Evolutionary conservation across 1,284 basidiomycete species (phyloP).

Genomic region (Leccinum cinnamomeum): DNA sequence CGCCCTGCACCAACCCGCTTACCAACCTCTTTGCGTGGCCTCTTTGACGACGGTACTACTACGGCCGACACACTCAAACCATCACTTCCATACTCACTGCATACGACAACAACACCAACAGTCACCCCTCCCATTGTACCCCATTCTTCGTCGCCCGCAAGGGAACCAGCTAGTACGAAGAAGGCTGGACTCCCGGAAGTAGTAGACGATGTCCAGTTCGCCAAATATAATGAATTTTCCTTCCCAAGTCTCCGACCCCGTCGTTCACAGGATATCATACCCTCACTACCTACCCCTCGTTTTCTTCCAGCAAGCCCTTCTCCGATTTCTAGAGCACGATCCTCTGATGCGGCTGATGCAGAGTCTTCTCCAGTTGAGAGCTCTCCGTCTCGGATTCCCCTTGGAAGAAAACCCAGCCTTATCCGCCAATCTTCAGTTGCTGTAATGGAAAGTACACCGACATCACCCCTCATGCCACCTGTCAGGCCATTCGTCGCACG

Average conservation of each 20-base stretch:
- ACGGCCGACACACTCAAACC: slow-evolving; percentile 47
- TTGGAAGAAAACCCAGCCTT: slow-evolving; percentile 42
- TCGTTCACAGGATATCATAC: slow-evolving; percentile 51
- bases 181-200: slow-evolving; percentile 21
- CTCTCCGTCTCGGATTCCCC: slow-evolving; percentile 8
- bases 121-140: slow-evolving; percentile 31
- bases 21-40: slow-evolving; percentile 67
- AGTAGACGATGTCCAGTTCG: slow-evolving; percentile 42
- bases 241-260: slow-evolving; percentile 43
- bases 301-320: slow-evolving; percentile 34
- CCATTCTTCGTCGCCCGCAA: slow-evolving; percentile 29
- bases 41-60: slow-evolving; percentile 59
- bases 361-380: slow-evolving; percentile 25
- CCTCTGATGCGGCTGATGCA: slow-evolving; percentile 49
- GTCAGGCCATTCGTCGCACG: slow-evolving; percentile 46
- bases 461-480: slow-evolving; percentile 40
- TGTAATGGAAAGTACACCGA: slow-evolving; percentile 40
- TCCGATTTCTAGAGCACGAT: slow-evolving; percentile 48
- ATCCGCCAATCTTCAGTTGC: slow-evolving; percentile 47
- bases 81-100: slow-evolving; percentile 27
- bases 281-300: slow-evolving; percentile 37
- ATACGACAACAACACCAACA: slow-evolving; percentile 30
- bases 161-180: slow-evolving; percentile 23
- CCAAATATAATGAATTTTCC: slow-evolving; percentile 53
- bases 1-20: slow-evolving; percentile 48